Conservation (phyloP, 306 rosid genomes). For the barrel medic (Medicago truncatula) region MtrunA17r5.0-ANR NC_053045.1:37570501-37571000, state of each 20-base stretch:
- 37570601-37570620: constrained; percentile 36
- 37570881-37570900: too few relatives aligned
- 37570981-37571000: not conserved
- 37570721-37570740: not conserved
- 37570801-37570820: too few relatives aligned
- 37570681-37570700: constrained; percentile 56
- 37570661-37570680: constrained; percentile 9
- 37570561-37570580: not conserved
- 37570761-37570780: too few relatives aligned
- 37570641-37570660: constrained; percentile 2
- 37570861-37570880: too few relatives aligned
- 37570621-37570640: constrained; percentile 9
- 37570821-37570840: too few relatives aligned
- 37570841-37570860: too few relatives aligned
- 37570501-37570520: constrained; percentile 77
- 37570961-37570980: not conserved
- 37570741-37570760: constrained; percentile 13
- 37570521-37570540: constrained; percentile 5
- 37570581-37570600: not conserved
- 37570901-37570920: too few relatives aligned
- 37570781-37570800: too few relatives aligned
- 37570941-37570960: constrained; percentile 10
- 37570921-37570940: constrained; percentile 6
- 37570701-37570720: not conserved
- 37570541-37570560: constrained; percentile 1